Conservation (phyloP, 768 basidiomycete species). For the Hygrophoropsis aurantiaca region DNA sequence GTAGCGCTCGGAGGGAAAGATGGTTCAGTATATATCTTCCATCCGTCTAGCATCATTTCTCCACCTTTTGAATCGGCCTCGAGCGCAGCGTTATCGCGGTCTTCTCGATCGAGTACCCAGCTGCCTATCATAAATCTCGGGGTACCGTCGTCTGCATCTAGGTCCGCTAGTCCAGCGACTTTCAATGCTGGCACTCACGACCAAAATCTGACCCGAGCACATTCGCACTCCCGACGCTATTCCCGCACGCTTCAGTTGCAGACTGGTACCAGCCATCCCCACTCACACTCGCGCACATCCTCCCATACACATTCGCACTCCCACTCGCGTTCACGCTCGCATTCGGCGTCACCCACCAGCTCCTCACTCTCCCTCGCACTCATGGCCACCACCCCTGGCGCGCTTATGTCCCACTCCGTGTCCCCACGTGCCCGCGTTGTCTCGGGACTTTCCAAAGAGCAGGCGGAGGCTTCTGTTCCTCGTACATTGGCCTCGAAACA, state of each 20-base stretch:
- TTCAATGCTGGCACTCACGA: too few species aligned
- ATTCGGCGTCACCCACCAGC: slow-evolving; percentile 39
- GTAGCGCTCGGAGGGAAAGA: not conserved
- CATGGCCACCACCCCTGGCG: too few species aligned
- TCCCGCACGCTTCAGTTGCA: too few species aligned
- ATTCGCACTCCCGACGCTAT: too few species aligned
- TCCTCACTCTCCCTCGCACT: slow-evolving; percentile 38
- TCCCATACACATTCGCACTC: slow-evolving; percentile 28
- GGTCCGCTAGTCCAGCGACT: not conserved
- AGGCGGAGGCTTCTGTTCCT: slow-evolving; percentile 74
- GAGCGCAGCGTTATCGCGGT: not conserved
- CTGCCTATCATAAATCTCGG: not conserved
- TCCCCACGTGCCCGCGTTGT: slow-evolving; percentile 62
- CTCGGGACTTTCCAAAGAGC: slow-evolving; percentile 68
- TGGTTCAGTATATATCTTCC: not conserved
- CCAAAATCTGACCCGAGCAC: too few species aligned
- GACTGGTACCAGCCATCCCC: too few species aligned
- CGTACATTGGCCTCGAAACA: too few species aligned
- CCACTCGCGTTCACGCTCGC: slow-evolving; percentile 16
- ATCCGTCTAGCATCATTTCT: not conserved
- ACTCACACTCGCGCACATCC: too few species aligned
- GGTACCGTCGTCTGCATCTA: not conserved
- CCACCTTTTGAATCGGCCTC: too few species aligned
- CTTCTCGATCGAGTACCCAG: not conserved
- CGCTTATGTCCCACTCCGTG: too few species aligned